Evolutionary conservation across 1,139 yeast species (phyloP).

Genomic region (Lipomyces yarrowii): DNA sequence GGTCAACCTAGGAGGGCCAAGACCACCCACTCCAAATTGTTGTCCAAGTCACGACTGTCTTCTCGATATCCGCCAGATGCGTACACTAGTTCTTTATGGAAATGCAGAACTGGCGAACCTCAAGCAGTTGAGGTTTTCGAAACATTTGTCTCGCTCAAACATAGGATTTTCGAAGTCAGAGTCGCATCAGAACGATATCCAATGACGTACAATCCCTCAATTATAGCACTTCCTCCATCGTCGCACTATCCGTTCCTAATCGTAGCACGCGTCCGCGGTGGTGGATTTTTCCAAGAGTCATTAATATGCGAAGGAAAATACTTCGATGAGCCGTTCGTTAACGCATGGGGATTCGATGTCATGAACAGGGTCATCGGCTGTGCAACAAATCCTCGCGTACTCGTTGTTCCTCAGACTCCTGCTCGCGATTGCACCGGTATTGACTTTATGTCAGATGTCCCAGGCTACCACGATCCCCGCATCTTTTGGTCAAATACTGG

Average conservation of each 20-base stretch:
- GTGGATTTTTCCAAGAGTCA: conserved; percentile 19
- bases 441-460: conserved; percentile 26
- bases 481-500: conserved; percentile 28
- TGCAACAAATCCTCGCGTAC: conserved; percentile 24
- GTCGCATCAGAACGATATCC: conserved; percentile 21
- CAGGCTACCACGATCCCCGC: conserved; percentile 30
- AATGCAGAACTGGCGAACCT: conserved; percentile 14
- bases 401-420: conserved; percentile 28
- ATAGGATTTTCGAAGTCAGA: conserved; percentile 20
- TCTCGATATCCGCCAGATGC: neutral
- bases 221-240: conserved; percentile 28
- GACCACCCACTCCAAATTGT: neutral
- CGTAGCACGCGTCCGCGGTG: conserved; percentile 29
- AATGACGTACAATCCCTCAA: conserved; percentile 28
- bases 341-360: conserved; percentile 16
- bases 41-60: neutral
- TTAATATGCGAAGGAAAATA: conserved; percentile 29
- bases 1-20: neutral
- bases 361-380: conserved; percentile 15
- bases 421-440: conserved; percentile 25
- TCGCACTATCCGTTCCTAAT: conserved; percentile 30
- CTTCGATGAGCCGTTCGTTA: conserved; percentile 16
- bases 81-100: conserved; percentile 6
- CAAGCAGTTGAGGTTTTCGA: conserved; percentile 18
- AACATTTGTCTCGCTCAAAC: conserved; percentile 19